Evolutionary conservation across 2,329 filamentous ascomycete genomes (phyloP), one percentile per base, ranked within the genome.

Genomic region (Claviceps cyperi): DNA sequence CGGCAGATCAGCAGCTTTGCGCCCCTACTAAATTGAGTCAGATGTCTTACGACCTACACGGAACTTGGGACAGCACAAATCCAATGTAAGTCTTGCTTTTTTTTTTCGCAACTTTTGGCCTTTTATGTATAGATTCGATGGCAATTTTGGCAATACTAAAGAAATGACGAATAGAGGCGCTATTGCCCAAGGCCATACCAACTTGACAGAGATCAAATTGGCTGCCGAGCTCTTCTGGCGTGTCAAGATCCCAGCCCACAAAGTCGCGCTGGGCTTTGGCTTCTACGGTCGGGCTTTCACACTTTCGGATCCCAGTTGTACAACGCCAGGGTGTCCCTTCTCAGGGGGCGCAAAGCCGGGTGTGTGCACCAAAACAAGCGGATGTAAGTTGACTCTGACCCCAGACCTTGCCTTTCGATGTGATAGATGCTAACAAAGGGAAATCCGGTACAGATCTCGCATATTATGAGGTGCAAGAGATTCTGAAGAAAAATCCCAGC

Each of bases 41-140:
- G 1, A 68, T 73, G 62, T 58, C 60, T 0, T 73, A 73, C 38
- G 69, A 73, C 50, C 54, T 66, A 1, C 62, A 74, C 51, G 71
- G 72, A 0, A 50, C 59, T 0, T 73, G 67, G 68, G 69, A 72
- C 51, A 13, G 46, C 0, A 21, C 54, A 0, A 62, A 64, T 53
- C 65, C 49, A 0, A 64, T 62, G 14, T 43, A 43, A 43, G 40
- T 6, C 21, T 43, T n/a, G 21, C 15, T 3, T n/a, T n/a, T n/a
- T 4, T 0, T 22, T 24, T 0, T 22, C 2, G 40, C 6, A 28
- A 8, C 5, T 24, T 2, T 24, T 5, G 7, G 24, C 24, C 24
- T 24, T 8, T 24, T 8, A 1, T 28, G 2, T 14, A 43, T 14
- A 15, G 13, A 19, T 17, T 11, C 17, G 17, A 41, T 14, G 4